Base-by-base conservation (phyloP, 2,329 filamentous ascomycete species). In the Aspergillus sp. region DNA sequence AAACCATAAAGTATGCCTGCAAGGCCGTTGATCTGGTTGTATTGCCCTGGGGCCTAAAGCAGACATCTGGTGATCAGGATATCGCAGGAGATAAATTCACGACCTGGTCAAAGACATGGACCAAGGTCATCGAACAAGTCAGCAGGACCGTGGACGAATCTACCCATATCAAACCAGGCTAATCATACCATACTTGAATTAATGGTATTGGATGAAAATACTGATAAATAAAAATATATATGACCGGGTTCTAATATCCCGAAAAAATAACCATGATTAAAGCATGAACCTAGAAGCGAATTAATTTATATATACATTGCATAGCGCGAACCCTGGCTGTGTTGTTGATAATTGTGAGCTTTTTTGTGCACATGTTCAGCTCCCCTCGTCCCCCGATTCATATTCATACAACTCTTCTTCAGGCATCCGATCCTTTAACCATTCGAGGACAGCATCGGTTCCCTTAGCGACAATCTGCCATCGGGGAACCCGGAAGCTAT, bases 381-480 rank as follows among this genome's bases (percentile, higher is more conserved):
- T 66, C 17, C 14, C 27, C 19, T 58, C 64, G 19, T 68, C 62
- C 35, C 65, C 71, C 14, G 64, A 62, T 53, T 73, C 71, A 71
- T 70, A 76, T 51, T 75, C 73, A 23, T 67, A 69, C 47, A 79
- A 61, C 19, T 78, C 77, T 41, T 73, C 69, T n/a, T 65, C 68
- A 2, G 90, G 87, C 37, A 96, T 88, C 55, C 89, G 84, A 27
- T 91, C 89, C 59, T 90, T 84, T 51, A 97, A 74, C 89, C 91
- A 96, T 50, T 87, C 82, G 64, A 97, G 77, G 0, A 91, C 88
- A 2, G 90, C 89, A 66, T 96, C 91, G 0, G 93, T 97, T 0
- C 93, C 93, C 61, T 91, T 90, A 59, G 93, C 90, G 48, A 98
- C 77, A 6, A 96, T 84, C 62, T 89, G 90, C 78, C 89, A 93